Percentiles rank a stretch among this genome's conserved stretches.
Conservation (phyloP, 441 rosid genomes). For the Populus trichocarpa region DNA sequence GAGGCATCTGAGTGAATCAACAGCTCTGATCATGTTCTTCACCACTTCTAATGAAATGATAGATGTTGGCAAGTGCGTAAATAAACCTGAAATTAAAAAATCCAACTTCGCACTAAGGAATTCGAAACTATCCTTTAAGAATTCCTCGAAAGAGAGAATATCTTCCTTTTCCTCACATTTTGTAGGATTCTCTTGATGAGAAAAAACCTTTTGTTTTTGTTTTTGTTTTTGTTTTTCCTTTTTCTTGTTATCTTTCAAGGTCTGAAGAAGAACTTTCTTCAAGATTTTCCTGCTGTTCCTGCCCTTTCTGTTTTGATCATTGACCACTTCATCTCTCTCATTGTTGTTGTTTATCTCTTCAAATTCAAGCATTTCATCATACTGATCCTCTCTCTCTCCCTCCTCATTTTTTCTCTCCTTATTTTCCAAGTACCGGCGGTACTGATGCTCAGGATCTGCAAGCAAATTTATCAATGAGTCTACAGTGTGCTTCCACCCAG, state of each 20-base stretch:
- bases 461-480: constrained; percentile 31
- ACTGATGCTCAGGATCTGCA: constrained; percentile 17
- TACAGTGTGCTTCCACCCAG: constrained; percentile 38
- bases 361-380: background rate
- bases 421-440: constrained; percentile 6
- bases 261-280: background rate
- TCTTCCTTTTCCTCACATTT: background rate
- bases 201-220: background rate
- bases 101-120: constrained; percentile 5
- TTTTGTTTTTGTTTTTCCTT: background rate
- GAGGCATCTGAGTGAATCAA: constrained; percentile 13
- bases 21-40: constrained; percentile 13
- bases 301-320: background rate
- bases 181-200: background rate
- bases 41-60: constrained; percentile 17
- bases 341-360: background rate
- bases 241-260: background rate
- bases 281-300: background rate
- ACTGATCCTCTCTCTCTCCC: background rate
- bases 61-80: constrained; percentile 32
- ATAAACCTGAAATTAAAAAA: constrained; percentile 18
- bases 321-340: background rate
- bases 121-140: constrained; percentile 13
- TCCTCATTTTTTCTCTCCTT: background rate
- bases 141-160: background rate